Evolutionary conservation across 2,329 filamentous ascomycete genomes (phyloP), one percentile per base, ranked within the genome.

Genomic region (Trichoderma sp.): DNA sequence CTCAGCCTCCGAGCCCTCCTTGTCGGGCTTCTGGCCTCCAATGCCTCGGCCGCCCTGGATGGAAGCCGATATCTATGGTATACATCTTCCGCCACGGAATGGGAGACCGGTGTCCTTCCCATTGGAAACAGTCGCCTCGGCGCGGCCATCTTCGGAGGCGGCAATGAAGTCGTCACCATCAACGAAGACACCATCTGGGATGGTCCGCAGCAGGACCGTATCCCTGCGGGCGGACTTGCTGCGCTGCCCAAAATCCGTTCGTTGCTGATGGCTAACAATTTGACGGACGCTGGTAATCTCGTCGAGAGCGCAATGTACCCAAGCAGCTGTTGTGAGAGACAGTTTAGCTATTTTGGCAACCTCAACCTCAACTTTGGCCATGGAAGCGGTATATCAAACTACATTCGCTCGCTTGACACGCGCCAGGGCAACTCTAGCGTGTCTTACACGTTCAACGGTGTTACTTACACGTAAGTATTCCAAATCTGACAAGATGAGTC

Each of bases 181-280:
- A 85, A 84, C 64, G 83, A 85, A 74, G 82, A 85, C 72, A 82
- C 82, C 6, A 79, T 83, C 7, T 84, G 81, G 82, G 82, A 80
- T 71, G 82, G 82, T 43, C 82, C 81, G 3, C 78, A 66, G 24
- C 68, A 71, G 73, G 75, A 83, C 65, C 82, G 83, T n/a, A 79
- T 79, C 34, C 82, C 81, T 18, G 76, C 76, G 30, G 77, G 80
- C 51, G 79, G 81, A 9, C 69, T 78, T 21, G 66, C 73, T 28
- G 78, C 81, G 63, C 76, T 84, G 6, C 76, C 79, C 14, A 74
- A 73, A 15, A 74, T 84, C 11, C 79, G 83, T 58, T 74, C 79
- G 21, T 74, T 81, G 26, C 80, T 84, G 28, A 76, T 80, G 5
- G 75, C 78, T 2, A 81, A 82, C 5, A 77, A 79, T 24, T 80